These are phyloP conservation scores for Podila verticillata DNA, from an alignment of 192 early-diverging fungal genomes.

Conservation along the genomic window DNA sequence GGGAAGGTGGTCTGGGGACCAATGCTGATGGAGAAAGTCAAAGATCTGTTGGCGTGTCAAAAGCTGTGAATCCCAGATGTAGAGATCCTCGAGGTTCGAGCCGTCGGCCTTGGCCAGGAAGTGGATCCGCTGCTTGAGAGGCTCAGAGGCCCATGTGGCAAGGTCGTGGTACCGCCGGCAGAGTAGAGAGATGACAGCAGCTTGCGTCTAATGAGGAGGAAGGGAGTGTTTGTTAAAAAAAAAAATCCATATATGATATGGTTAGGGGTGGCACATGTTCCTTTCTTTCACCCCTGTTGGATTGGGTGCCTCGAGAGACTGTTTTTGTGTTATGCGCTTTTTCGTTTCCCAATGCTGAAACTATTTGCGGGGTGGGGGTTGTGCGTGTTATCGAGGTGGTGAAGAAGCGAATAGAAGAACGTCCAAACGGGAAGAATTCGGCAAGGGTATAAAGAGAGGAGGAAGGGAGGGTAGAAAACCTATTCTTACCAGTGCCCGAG, in stretches of 20 bases:
- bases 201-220: slow-evolving; percentile 13
- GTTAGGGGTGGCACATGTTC: no score
- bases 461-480: no score
- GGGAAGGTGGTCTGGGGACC: slow-evolving; percentile 41
- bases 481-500: slow-evolving; percentile 34
- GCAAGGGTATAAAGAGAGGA: no score
- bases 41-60: slow-evolving; percentile 16
- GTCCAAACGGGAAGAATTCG: background rate
- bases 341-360: background rate
- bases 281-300: background rate
- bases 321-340: background rate
- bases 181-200: slow-evolving; percentile 13
- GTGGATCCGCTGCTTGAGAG: slow-evolving; percentile 39
- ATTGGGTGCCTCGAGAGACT: background rate
- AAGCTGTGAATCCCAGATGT: slow-evolving; percentile 22
- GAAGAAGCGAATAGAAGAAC: background rate
- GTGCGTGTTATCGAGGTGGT: background rate
- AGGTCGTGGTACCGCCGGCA: slow-evolving; percentile 41
- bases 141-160: slow-evolving; percentile 30
- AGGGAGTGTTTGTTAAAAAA: no score
- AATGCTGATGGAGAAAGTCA: slow-evolving; percentile 16
- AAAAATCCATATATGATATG: no score
- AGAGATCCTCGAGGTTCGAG: slow-evolving; percentile 35
- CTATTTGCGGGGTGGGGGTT: background rate
- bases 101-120: slow-evolving; percentile 39